Evolutionary conservation across 2,329 filamentous ascomycete species (phyloP).

Genomic region (Domatiomyces globalis): DNA sequence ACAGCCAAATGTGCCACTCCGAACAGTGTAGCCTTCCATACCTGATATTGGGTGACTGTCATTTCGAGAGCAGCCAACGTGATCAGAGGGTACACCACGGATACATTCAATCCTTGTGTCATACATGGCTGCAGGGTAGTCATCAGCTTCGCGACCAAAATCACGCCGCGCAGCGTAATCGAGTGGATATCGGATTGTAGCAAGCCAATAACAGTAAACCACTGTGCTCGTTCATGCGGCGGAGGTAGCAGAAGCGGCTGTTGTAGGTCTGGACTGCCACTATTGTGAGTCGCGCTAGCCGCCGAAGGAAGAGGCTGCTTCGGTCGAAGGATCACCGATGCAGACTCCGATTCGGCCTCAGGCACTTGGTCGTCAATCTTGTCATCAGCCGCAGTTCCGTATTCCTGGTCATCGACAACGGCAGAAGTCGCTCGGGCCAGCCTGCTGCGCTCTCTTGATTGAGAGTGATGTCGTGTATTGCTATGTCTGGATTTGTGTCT

Average conservation of each 20-base stretch:
- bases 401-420: slow-evolving; percentile 1
- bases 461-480: background rate
- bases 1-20: slow-evolving; percentile 8
- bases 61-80: slow-evolving; percentile 13
- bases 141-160: slow-evolving; percentile 14
- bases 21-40: slow-evolving; percentile 11
- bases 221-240: slow-evolving; percentile 1
- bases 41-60: slow-evolving; percentile 5
- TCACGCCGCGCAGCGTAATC: slow-evolving; percentile 3
- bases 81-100: slow-evolving; percentile 14
- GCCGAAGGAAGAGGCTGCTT: slow-evolving; percentile 3
- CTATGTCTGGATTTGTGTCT: background rate
- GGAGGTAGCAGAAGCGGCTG: slow-evolving; percentile 13
- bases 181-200: slow-evolving; percentile 6
- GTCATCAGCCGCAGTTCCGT: slow-evolving; percentile 1
- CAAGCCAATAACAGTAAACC: background rate
- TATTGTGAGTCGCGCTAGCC: background rate
- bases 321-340: slow-evolving; percentile 6
- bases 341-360: background rate
- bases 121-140: slow-evolving; percentile 15
- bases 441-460: background rate
- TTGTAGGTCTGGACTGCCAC: background rate
- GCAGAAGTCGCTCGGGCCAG: background rate
- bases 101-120: slow-evolving; percentile 10
- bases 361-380: background rate